Percentiles rank a stretch among this genome's conserved stretches.
phyloP scores from a whole-genome alignment of 495 filamentous ascomycete species.

The Penicillium chermesinum region DNA sequence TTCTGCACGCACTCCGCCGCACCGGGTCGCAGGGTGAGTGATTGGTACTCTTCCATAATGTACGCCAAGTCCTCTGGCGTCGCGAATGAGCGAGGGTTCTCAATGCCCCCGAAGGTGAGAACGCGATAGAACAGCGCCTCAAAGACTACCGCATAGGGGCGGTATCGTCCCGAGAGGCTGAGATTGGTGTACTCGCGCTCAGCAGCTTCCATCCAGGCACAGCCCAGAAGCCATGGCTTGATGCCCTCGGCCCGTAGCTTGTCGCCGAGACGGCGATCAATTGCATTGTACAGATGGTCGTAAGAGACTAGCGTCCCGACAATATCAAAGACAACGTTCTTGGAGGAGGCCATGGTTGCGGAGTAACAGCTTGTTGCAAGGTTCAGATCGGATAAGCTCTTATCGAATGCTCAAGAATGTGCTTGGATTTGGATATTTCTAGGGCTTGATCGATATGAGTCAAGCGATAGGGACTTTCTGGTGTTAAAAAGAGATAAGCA shows the following conservation, averaged over 20 bases:
- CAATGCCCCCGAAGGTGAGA: conserved; percentile 23
- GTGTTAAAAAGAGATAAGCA: too few relatives aligned
- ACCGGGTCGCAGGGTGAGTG: conserved; percentile 27
- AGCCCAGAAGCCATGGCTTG: conserved; percentile 30
- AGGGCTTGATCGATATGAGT: too few relatives aligned
- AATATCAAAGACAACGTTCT: conserved; percentile 40
- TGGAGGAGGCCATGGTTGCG: conserved; percentile 16
- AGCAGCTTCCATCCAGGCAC: conserved; percentile 37
- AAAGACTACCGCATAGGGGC: conserved; percentile 26
- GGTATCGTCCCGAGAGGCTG: conserved; percentile 29
- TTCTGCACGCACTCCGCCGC: conserved; percentile 29
- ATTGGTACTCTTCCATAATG: conserved; percentile 23
- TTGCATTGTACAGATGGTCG: conserved; percentile 26
- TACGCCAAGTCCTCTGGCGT: conserved; percentile 26
- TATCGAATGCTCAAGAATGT: not conserved
- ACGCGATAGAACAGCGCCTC: conserved; percentile 35
- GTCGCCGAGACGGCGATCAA: conserved; percentile 27
- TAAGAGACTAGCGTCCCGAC: conserved; percentile 36
- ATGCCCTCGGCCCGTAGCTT: conserved; percentile 31
- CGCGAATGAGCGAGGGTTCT: conserved; percentile 26
- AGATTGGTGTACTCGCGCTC: conserved; percentile 41
- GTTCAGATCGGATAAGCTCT: not conserved
- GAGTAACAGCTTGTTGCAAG: not conserved
- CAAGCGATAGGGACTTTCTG: too few relatives aligned
- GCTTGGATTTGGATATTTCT: too few relatives aligned